Base-by-base conservation (phyloP, 768 basidiomycete genomes). In the Clitopilus hobsonii region DNA sequence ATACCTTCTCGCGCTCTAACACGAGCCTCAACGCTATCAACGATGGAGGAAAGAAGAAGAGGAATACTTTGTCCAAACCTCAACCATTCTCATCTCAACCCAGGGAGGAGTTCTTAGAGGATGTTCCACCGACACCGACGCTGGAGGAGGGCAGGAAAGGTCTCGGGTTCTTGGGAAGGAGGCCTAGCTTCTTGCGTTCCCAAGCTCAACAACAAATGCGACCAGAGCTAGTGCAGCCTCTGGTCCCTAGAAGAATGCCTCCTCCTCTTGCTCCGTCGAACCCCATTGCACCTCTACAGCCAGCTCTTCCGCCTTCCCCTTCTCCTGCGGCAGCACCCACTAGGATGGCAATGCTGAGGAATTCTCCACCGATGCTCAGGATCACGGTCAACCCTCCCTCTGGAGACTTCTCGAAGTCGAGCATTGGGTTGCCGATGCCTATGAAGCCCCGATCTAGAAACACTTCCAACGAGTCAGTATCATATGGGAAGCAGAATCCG, bases 311-410 rank as follows among this genome's bases (percentile, higher is more conserved):
- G 16, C 45, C 61, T n/a, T 56, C 52, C 0, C 38, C 58, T 1
- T 47, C 38, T 8, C 51, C 62, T 48, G 51, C 41, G 8, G 10
- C 30, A 18, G 28, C 49, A 51, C 25, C 49, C 61, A 54, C 53
- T 61, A 54, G 54, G 55, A 48, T 47, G 58, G 49, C 51, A 53
- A 56, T 38, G 56, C 60, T n/a, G n/a, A n/a, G n/a, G n/a, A n/a
- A n/a, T n/a, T n/a, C 32, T 56, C 68, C 66, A 1, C 74, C 75
- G 8, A 63, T 65, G 26, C 63, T 83, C 60, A 70, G 71, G 10
- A 75, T 85, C 55, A 74, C 74, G 2, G 69, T 77, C n/a, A 70
- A 74, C 26, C 69, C 63, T 53, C 70, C 77, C 16, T 65, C 72
- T 29, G 58, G 72, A 28, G 74, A 72, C 18, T 41, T 41, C 38